Percentiles rank a stretch among this genome's conserved stretches.
Evolutionary conservation across 495 filamentous ascomycete species (phyloP).

Genomic region (Penicillium daleae): DNA sequence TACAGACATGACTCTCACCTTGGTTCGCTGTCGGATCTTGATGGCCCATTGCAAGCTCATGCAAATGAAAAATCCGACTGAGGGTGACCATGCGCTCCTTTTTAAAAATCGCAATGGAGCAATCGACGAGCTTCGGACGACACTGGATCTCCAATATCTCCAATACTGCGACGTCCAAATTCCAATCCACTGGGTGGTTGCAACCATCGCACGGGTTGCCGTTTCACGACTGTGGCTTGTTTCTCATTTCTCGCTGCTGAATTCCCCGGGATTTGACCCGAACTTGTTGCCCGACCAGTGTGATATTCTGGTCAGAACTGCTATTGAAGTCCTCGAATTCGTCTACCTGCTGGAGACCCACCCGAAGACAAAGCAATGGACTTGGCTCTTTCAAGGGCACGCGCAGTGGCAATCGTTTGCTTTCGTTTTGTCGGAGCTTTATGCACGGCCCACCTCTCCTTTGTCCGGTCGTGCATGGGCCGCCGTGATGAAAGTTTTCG

Average conservation of each 20-base stretch:
- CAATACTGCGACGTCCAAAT: constrained; percentile 55
- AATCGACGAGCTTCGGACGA: constrained; percentile 8
- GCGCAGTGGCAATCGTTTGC: constrained; percentile 77
- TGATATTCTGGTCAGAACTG: constrained; percentile 69
- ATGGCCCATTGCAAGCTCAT: constrained; percentile 31
- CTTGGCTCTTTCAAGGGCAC: constrained; percentile 79
- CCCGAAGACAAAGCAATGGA: constrained; percentile 61
- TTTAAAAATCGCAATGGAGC: constrained; percentile 6
- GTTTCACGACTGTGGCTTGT: constrained; percentile 65
- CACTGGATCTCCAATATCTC: constrained; percentile 59
- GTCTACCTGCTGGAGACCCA: constrained; percentile 42
- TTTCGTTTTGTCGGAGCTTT: constrained; percentile 68
- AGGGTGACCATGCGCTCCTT: not conserved
- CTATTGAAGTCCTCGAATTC: constrained; percentile 61
- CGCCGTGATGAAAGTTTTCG: constrained; percentile 44
- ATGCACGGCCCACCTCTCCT: constrained; percentile 59
- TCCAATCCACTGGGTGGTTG: constrained; percentile 68
- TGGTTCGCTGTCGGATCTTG: constrained; percentile 62
- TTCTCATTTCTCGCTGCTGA: constrained; percentile 55
- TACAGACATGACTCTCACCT: constrained; percentile 74
- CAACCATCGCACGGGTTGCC: constrained; percentile 64
- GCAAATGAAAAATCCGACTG: not conserved
- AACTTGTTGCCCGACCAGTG: constrained; percentile 42
- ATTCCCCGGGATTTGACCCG: constrained; percentile 44
- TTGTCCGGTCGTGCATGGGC: constrained; percentile 72